These are phyloP conservation scores for Avicennia marina DNA, from an alignment of 257 asterid genomes.

Conservation along the genomic window DNA sequence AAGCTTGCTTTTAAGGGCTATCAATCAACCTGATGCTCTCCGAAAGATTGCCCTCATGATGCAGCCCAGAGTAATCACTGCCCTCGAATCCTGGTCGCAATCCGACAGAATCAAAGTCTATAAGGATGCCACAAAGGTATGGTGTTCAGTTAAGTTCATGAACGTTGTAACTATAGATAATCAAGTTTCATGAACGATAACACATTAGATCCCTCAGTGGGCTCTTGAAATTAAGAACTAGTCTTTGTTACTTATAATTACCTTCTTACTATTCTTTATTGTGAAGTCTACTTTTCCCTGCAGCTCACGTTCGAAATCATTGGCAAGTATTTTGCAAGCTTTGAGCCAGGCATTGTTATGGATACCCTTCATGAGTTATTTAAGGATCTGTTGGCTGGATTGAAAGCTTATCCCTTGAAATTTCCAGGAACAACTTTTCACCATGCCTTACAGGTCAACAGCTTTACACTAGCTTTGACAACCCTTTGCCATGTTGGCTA, in stretches of 20 bases:
- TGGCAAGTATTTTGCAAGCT: slow-evolving; percentile 45
- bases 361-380: slow-evolving; percentile 38
- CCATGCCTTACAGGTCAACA: slow-evolving; percentile 37
- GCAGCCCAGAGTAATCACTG: slow-evolving; percentile 37
- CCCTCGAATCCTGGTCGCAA: slow-evolving; percentile 39
- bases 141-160: too few relatives aligned
- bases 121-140: slow-evolving; percentile 48
- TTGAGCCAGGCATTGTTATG: slow-evolving; percentile 39
- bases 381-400: slow-evolving; percentile 29
- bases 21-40: slow-evolving; percentile 53
- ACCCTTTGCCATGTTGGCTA: too few relatives aligned
- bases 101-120: slow-evolving; percentile 36
- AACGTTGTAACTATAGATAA: too few relatives aligned
- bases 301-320: slow-evolving; percentile 45
- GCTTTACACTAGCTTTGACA: too few relatives aligned
- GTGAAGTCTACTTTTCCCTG: background rate
- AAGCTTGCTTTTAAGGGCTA: slow-evolving; percentile 32
- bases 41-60: slow-evolving; percentile 41
- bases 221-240: background rate
- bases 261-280: too few relatives aligned
- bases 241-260: too few relatives aligned
- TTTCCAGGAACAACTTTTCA: slow-evolving; percentile 45
- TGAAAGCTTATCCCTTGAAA: slow-evolving; percentile 43
- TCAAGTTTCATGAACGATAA: too few relatives aligned
- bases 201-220: too few relatives aligned